Percentiles rank a stretch among this genome's conserved stretches.
Evolutionary conservation across 2,329 filamentous ascomycete species (phyloP).

Genomic region (Penicillium psychrosexuale): DNA sequence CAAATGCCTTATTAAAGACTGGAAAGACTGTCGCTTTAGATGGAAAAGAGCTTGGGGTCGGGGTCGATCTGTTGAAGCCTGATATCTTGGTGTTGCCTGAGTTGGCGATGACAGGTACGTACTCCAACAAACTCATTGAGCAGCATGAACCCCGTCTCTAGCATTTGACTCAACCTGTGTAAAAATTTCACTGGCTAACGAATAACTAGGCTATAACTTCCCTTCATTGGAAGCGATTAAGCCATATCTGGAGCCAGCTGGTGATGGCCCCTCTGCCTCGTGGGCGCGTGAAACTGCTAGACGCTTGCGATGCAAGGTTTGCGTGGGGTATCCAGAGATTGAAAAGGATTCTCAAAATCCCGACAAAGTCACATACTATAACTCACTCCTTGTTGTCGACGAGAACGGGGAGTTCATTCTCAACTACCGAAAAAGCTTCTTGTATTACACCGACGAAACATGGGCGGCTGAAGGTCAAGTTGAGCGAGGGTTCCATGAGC

Average conservation of each 20-base stretch:
- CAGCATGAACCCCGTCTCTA: background rate
- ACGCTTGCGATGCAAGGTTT: constrained; percentile 57
- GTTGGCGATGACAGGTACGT: constrained; percentile 58
- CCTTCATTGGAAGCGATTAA: constrained; percentile 55
- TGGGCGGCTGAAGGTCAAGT: constrained; percentile 56
- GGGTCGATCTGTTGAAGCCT: constrained; percentile 33
- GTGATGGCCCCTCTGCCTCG: constrained; percentile 52
- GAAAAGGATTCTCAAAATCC: constrained; percentile 11
- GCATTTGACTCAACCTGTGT: background rate
- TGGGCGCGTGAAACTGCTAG: constrained; percentile 59
- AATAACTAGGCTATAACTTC: constrained; percentile 59
- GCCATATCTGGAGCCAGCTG: constrained; percentile 59
- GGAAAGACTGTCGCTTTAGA: constrained; percentile 22
- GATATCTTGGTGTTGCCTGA: constrained; percentile 62
- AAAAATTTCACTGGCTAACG: background rate
- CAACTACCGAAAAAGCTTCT: constrained; percentile 63
- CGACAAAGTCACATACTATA: constrained; percentile 48
- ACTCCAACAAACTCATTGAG: background rate
- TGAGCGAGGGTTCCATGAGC: constrained; percentile 31
- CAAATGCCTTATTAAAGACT: constrained; percentile 42
- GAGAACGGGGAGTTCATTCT: constrained; percentile 53
- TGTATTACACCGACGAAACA: constrained; percentile 65
- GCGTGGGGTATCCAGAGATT: constrained; percentile 61
- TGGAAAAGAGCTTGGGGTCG: constrained; percentile 13
- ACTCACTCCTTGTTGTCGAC: constrained; percentile 58